Base-by-base conservation (phyloP, 1,284 basidiomycete genomes). In the Austroboletus olivaceoglutinosus region DNA sequence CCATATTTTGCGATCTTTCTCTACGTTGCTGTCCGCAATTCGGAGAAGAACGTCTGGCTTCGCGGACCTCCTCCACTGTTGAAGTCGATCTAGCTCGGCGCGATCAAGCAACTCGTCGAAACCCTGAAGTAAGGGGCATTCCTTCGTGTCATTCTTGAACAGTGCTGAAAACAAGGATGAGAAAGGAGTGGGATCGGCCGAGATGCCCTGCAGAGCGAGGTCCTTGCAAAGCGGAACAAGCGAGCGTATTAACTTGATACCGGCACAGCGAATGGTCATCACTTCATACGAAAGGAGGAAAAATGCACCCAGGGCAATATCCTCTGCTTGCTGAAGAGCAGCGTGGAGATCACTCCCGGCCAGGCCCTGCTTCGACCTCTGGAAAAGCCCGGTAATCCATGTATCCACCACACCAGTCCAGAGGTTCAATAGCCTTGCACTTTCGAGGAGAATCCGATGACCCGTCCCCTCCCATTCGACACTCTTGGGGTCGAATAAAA, bases 401-500 rank as follows among this genome's bases (percentile, higher is more conserved):
- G 74, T 74, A 48, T 89, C 83, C 8, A 96, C 78, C 5, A 94
- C 71, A 22, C 77, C 78, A 19, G 82, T 73, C 93, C 94, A 97
- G 4, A 95, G 73, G 37, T 76, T 75, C 25, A 93, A 73, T 1
- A 95, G 68, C 30, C 78, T 76, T 5, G 74, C 60, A 23, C 81
- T 84, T 58, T 91, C 89, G 29, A 90, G 73, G 42, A 87, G 73
- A 16, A 88, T 69, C 63, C 76, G 73, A 64, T 81, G 65, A 49
- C 85, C 81, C 34, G 82, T 78, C 13, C 83, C 78, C 58, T 93
- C 91, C 52, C 81, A 78, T 16, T 84, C 73, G 29, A 93, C 80
- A 33, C 80, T 76, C 25, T 76, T 74, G 7, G 91, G 83, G 47
- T 85, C 83, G 64, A 95, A 95, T 34, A 97, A 70, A 67, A 91